These are phyloP conservation scores for Botrytis galanthina DNA, from an alignment of 2,329 filamentous ascomycete species.

Conservation along the genomic window DNA sequence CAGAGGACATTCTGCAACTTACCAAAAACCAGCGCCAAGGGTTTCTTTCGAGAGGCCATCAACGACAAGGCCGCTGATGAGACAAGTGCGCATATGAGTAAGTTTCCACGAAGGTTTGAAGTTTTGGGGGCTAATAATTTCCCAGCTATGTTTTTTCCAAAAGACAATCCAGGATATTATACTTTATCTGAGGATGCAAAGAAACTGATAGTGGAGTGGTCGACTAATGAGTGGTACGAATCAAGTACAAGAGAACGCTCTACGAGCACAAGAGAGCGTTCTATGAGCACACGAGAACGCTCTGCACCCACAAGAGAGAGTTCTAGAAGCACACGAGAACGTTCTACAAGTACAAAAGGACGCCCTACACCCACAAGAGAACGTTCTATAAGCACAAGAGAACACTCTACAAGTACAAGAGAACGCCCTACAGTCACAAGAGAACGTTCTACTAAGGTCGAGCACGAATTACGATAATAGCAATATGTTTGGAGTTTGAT, in stretches of 20 bases:
- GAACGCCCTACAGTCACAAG: neutral
- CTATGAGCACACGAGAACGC: neutral
- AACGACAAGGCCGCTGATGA: conserved; percentile 82
- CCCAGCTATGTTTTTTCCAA: conserved; percentile 68
- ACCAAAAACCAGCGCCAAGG: conserved; percentile 56
- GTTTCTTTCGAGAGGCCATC: conserved; percentile 64
- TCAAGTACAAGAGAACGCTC: conserved; percentile 41
- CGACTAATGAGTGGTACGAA: conserved; percentile 65
- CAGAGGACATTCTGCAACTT: conserved; percentile 88
- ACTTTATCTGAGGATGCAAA: conserved; percentile 64
- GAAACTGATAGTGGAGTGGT: conserved; percentile 64
- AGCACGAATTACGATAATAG: conserved; percentile 14
- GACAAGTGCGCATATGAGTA: conserved; percentile 73
- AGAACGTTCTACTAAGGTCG: neutral
- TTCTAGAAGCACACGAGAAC: neutral
- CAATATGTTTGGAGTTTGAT: neutral
- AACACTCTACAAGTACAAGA: neutral
- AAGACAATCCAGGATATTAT: conserved; percentile 70
- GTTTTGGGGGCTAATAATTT: conserved; percentile 21
- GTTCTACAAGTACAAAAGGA: neutral
- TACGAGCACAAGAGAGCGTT: neutral
- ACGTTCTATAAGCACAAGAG: neutral
- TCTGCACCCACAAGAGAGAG: neutral
- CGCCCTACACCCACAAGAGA: neutral
- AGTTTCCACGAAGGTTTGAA: conserved; percentile 36